Evolutionary conservation across 2,329 filamentous ascomycete species (phyloP).

Genomic region (Aspergillus sp.): DNA sequence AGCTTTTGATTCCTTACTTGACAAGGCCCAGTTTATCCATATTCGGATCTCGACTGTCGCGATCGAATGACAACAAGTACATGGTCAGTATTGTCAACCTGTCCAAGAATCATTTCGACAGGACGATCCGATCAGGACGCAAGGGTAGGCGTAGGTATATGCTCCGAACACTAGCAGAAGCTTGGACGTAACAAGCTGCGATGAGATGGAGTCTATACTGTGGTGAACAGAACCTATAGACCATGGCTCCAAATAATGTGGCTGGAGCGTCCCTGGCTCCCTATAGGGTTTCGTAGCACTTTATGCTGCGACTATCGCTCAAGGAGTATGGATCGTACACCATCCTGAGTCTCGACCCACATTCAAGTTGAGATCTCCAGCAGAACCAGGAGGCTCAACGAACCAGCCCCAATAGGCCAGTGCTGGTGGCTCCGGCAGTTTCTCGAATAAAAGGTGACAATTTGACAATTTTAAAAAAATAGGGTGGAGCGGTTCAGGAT

Average conservation of each 20-base stretch:
- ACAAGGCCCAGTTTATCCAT: background rate
- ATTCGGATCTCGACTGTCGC: background rate
- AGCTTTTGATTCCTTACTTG: background rate
- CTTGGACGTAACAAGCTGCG: background rate
- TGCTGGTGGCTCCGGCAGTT: background rate
- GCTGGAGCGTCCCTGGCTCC: background rate
- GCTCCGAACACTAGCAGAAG: background rate
- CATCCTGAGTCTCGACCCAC: conserved; percentile 3
- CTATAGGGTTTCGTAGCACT: background rate
- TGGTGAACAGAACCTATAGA: background rate
- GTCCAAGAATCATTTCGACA: background rate
- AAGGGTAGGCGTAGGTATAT: background rate
- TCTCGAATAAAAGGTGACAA: background rate
- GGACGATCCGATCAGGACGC: background rate
- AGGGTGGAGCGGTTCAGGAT: background rate
- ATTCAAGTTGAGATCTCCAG: background rate
- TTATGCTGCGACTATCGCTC: background rate
- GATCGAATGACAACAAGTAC: background rate
- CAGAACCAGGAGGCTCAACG: background rate
- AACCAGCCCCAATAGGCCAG: background rate
- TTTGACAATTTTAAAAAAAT: background rate
- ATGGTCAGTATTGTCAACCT: background rate
- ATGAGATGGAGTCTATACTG: background rate
- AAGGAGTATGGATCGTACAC: background rate
- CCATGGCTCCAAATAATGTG: background rate